These are phyloP conservation scores for Debaryomyces hansenii DNA, from an alignment of 805 yeast genomes.

Conservation along the genomic window DNA sequence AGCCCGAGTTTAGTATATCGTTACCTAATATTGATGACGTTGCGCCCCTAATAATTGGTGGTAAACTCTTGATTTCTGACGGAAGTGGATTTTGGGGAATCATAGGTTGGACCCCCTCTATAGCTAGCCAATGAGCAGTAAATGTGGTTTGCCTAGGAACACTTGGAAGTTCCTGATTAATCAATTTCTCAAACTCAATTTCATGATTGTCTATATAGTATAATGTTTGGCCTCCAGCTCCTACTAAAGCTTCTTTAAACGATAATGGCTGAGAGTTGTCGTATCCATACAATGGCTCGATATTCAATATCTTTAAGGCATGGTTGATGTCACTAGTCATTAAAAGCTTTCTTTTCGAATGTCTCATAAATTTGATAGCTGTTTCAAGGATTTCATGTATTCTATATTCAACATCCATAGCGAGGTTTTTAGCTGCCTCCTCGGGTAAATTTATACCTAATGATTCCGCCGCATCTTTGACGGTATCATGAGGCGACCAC, in stretches of 20 bases:
- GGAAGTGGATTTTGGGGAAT: conserved; percentile 94
- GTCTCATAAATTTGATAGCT: conserved; percentile 94
- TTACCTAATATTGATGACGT: conserved; percentile 49
- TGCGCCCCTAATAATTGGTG: conserved; percentile 83
- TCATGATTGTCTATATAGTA: conserved; percentile 92
- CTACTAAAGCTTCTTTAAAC: conserved; percentile 85
- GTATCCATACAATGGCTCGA: conserved; percentile 93
- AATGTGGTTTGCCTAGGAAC: conserved; percentile 91
- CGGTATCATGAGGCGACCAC: conserved; percentile 98
- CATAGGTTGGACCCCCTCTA: conserved; percentile 97
- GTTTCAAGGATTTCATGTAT: conserved; percentile 94
- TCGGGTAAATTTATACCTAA: conserved; percentile 83
- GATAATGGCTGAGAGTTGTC: conserved; percentile 67
- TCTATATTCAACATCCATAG: conserved; percentile 99
- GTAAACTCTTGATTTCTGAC: conserved; percentile 72
- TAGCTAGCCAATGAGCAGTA: conserved; percentile 96
- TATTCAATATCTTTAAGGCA: conserved; percentile 80
- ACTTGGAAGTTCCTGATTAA: conserved; percentile 91
- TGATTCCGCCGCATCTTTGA: conserved; percentile 91
- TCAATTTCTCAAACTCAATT: conserved; percentile 88
- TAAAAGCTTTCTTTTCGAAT: conserved; percentile 79
- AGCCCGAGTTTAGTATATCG: conserved; percentile 35
- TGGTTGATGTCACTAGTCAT: conserved; percentile 79
- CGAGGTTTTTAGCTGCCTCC: conserved; percentile 89
- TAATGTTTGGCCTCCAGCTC: conserved; percentile 84